Base-by-base conservation (phyloP, 2,329 filamentous ascomycete species). In the Claviceps lovelessii region DNA sequence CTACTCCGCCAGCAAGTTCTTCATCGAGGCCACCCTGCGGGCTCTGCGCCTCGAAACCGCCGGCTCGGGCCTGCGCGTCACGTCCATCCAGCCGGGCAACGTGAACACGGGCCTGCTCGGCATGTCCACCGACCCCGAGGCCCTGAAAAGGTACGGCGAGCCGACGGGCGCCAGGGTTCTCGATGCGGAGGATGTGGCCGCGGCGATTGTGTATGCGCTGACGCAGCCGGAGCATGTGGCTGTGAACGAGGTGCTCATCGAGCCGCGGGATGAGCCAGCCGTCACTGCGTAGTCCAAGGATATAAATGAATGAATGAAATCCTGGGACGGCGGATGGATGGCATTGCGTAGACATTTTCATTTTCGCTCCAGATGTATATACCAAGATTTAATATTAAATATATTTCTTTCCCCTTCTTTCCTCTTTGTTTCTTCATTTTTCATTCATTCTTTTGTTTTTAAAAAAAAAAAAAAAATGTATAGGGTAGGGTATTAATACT, bases 1-100 rank as follows among this genome's bases (percentile, higher is more conserved):
- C 41, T 91, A 91, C 74, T 88, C 85, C 0, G 87, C 85, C 31
- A 85, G 80, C 68, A 91, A 91, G 67, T 89, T 90, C 76, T 91
- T 91, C 65, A 85, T 91, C 54, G 87, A 91, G 67, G 86, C 85
- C 1, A 86, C 86, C 0, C 74, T 91, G n/a, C 86, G 90, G 68
- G 76, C 76, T 37, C 69, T 91, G 60, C 80, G 87, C 9, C 70
- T 90, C 8, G 87, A 91, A 73, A 90, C 86, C 0, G 86, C 84
- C 0, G 85, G 85, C 0, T 79, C 78, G 0, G 87, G 87, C 0
- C 69, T 91, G 51, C 76, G 86, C 2, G 85, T 91, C 45, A 90
- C 86, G 0, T 75, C 78, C 41, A 76, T 91, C 3, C 87, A 91
- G 71, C 87, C 87, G 0, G 87, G 87, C 0, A 90, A 91, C 64